phyloP scores from a whole-genome alignment of 208 protist genomes.

The Trypanosomatidae sp. region DNA sequence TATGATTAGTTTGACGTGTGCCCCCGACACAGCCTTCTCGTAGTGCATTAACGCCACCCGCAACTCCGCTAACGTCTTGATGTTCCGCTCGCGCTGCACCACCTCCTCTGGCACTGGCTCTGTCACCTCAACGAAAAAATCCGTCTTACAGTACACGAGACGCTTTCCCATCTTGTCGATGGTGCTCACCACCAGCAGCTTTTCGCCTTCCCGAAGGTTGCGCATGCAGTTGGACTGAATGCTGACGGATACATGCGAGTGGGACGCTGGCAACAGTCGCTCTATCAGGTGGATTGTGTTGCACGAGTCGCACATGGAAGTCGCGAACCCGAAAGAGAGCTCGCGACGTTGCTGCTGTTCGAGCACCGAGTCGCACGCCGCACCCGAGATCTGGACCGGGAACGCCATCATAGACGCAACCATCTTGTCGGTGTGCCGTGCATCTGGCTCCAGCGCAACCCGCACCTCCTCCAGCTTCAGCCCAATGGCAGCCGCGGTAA shows the following conservation, averaged over 20 bases:
- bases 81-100: conserved; percentile 17
- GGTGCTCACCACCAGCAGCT: conserved; percentile 49
- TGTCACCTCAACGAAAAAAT: conserved; percentile 28
- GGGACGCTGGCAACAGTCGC: conserved; percentile 41
- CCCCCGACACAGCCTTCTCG: conserved; percentile 36
- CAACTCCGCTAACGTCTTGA: conserved; percentile 38
- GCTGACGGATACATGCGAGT: conserved; percentile 70
- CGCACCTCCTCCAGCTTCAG: conserved; percentile 40
- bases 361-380: conserved; percentile 35
- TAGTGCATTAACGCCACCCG: conserved; percentile 38
- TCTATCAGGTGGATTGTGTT: conserved; percentile 77
- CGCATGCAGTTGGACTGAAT: conserved; percentile 44
- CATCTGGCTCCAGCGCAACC: conserved; percentile 39
- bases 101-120: conserved; percentile 15
- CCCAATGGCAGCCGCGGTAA: conserved; percentile 16
- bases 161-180: conserved; percentile 77
- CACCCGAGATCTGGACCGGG: conserved; percentile 36
- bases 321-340: conserved; percentile 48
- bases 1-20: conserved; percentile 73
- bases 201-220: conserved; percentile 42
- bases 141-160: conserved; percentile 65
- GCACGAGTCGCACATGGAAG: conserved; percentile 49
- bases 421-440: conserved; percentile 12
- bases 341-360: not conserved
- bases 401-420: conserved; percentile 55